Base-by-base conservation (phyloP, 2,329 filamentous ascomycete species). In the Penicillium sp. region DNA sequence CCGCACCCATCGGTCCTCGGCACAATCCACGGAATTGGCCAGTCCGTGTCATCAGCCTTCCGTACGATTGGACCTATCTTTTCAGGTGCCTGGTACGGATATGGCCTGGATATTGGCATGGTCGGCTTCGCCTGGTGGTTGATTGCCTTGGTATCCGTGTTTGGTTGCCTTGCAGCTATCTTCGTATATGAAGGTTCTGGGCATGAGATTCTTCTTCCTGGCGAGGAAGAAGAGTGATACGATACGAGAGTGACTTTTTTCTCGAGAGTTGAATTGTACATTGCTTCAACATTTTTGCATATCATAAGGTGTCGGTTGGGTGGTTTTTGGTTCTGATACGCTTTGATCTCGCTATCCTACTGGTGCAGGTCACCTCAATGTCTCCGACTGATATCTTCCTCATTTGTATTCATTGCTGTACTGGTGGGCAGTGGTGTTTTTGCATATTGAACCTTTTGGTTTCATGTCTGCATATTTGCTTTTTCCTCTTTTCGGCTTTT, bases 131-230 rank as follows among this genome's bases (percentile, higher is more conserved):
- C 80, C 2, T 85, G 82, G 82, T 85, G 82, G 82, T 71, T 79
- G 48, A 71, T 83, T 35, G 80, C 82, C 0, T 68, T 76, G 10
- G 75, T 87, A 4, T 82, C 83, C 1, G 76, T 81, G 2, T 66
- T 84, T 32, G 85, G 85, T 0, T 87, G 83, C 59, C 70, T 81
- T 0, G 81, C 84, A 4, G 83, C 82, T 7, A 78, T 85, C 59
- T 81, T 83, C 63, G 84, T 89, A 16, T 80, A 85, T 50, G 86
- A 89, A 66, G 86, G 86, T 2, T 83, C 76, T 43, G 85, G 85
- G 1, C 85, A 87, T 73, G 85, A 87, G 71, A 81, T 74, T 50
- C 34, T 70, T 26, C 72, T 75, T 54, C 69, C 72, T 14, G 73
- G 71, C 7, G 73, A 75, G 55, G 70, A 74, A 50, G 71, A 74